phyloP scores from a whole-genome alignment of 2,329 filamentous ascomycete genomes.

The Cladorrhinum sp. region DNA sequence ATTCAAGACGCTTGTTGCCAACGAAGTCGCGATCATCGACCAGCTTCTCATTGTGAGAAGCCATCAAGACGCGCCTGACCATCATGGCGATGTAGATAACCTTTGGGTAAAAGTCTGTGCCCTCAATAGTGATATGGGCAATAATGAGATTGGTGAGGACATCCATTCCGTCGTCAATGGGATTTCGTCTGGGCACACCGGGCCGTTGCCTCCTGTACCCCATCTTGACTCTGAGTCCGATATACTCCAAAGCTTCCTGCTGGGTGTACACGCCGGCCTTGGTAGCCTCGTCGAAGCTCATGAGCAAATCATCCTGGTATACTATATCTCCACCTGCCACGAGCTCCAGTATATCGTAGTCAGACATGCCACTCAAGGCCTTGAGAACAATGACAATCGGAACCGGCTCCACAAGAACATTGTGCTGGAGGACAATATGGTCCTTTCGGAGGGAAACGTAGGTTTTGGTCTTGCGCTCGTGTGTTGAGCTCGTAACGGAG shows the following conservation, averaged over 20 bases:
- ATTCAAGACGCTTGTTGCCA: slow-evolving; percentile 91
- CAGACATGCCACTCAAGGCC: slow-evolving; percentile 87
- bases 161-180: slow-evolving; percentile 88
- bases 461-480: slow-evolving; percentile 96
- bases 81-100: slow-evolving; percentile 95
- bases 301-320: slow-evolving; percentile 91
- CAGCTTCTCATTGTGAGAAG: slow-evolving; percentile 79
- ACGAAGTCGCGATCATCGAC: slow-evolving; percentile 98
- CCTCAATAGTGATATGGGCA: slow-evolving; percentile 87
- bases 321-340: slow-evolving; percentile 81
- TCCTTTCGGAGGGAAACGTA: slow-evolving; percentile 95
- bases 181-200: slow-evolving; percentile 61
- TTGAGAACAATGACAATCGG: slow-evolving; percentile 92
- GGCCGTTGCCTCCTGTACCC: slow-evolving; percentile 51
- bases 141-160: slow-evolving; percentile 90
- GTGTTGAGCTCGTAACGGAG: slow-evolving; percentile 95
- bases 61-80: slow-evolving; percentile 94
- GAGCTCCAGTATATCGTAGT: slow-evolving; percentile 90
- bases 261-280: slow-evolving; percentile 86
- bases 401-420: slow-evolving; percentile 88
- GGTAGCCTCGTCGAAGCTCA: slow-evolving; percentile 91
- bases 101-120: slow-evolving; percentile 94
- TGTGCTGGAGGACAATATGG: slow-evolving; percentile 83
- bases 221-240: slow-evolving; percentile 84
- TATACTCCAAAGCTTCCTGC: slow-evolving; percentile 90